A percentile compares a stretch with the other conserved stretches of the same genome.
These are phyloP conservation scores for Ilex aquifolium DNA, from an alignment of 257 asterid species.

Conservation along the genomic window DNA sequence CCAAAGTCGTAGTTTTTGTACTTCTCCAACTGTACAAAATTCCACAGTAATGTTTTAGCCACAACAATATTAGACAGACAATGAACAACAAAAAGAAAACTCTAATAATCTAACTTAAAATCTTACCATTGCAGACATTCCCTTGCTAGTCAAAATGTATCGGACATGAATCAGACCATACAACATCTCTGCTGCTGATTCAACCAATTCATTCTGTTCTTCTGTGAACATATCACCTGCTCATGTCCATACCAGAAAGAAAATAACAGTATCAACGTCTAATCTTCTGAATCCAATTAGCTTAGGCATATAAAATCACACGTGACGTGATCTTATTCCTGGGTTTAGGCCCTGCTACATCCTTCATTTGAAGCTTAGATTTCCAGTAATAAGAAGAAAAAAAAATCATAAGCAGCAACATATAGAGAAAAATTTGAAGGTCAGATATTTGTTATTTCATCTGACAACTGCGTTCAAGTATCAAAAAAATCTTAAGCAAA, in stretches of 20 bases:
- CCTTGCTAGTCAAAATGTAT: not conserved
- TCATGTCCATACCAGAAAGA: not conserved
- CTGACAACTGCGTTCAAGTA: too few relatives aligned
- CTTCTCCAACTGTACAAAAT: not conserved
- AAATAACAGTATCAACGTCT: not conserved
- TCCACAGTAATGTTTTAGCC: not conserved
- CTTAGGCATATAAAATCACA: too few relatives aligned
- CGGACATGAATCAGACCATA: slow-evolving; percentile 2
- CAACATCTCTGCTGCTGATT: slow-evolving; percentile 2
- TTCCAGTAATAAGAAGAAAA: too few relatives aligned
- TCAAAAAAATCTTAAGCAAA: too few relatives aligned
- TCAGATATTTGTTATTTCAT: too few relatives aligned
- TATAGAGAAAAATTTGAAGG: too few relatives aligned
- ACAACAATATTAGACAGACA: not conserved
- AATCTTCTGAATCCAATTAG: too few relatives aligned
- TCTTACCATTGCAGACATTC: not conserved
- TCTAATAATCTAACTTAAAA: not conserved
- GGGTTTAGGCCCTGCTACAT: too few relatives aligned
- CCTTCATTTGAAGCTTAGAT: too few relatives aligned
- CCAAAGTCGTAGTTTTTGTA: slow-evolving; percentile 73
- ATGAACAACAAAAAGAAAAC: not conserved
- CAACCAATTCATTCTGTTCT: slow-evolving; percentile 5
- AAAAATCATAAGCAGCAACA: too few relatives aligned
- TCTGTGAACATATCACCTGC: slow-evolving; percentile 5
- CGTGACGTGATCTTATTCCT: too few relatives aligned